Percentiles rank a stretch among this genome's conserved stretches.
These are phyloP conservation scores for Globisporangium recalcitrans DNA, from an alignment of 352 stramenopile genomes.

Conservation along the genomic window DNA sequence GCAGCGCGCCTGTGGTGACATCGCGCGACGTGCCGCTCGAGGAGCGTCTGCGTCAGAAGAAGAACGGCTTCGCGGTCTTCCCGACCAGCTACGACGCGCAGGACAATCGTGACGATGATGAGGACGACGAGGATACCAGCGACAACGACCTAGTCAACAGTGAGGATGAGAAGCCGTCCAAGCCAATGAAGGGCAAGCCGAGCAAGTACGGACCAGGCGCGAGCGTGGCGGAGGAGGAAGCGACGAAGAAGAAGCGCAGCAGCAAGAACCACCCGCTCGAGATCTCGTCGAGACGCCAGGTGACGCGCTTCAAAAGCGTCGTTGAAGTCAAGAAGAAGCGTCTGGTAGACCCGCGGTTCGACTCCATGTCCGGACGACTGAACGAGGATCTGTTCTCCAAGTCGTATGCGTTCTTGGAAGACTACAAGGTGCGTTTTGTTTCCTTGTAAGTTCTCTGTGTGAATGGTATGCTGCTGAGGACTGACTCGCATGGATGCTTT, in stretches of 20 bases:
- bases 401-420: conserved; percentile 87
- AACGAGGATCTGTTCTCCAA: conserved; percentile 88
- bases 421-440: conserved; percentile 57
- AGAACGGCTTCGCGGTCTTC: conserved; percentile 56
- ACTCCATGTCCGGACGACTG: conserved; percentile 71
- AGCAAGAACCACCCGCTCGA: conserved; percentile 88
- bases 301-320: conserved; percentile 73
- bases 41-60: conserved; percentile 72
- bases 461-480: background rate
- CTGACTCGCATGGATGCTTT: background rate
- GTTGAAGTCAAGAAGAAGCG: conserved; percentile 78
- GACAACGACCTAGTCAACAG: background rate
- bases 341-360: conserved; percentile 83
- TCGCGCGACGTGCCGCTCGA: conserved; percentile 71
- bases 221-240: conserved; percentile 2
- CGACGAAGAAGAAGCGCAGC: conserved; percentile 27
- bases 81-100: conserved; percentile 6
- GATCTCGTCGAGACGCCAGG: conserved; percentile 78
- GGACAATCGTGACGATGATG: background rate
- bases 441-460: too few relatives aligned
- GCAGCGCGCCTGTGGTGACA: conserved; percentile 1
- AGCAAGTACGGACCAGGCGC: conserved; percentile 16
- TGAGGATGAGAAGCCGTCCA: conserved; percentile 10
- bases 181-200: conserved; percentile 11
- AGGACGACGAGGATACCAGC: background rate